These are phyloP conservation scores for Rhododendron kiyosumense DNA, from an alignment of 148 eudicot species.

Conservation along the genomic window DNA sequence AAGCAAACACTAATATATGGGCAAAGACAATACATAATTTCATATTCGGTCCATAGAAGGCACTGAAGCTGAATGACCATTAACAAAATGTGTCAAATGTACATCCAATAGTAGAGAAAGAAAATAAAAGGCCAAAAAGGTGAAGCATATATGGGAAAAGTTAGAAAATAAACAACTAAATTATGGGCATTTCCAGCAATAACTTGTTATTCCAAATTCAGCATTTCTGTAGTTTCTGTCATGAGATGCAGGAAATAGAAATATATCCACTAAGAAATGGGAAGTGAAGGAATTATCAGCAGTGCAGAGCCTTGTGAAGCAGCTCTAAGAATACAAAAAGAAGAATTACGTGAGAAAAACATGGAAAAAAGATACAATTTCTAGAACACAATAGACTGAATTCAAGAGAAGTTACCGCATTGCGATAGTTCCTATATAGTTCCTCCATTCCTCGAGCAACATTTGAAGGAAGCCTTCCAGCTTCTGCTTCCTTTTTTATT, in stretches of 20 bases:
- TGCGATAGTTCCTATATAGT: slow-evolving; percentile 65
- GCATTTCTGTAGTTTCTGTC: neutral
- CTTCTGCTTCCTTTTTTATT: slow-evolving; percentile 55
- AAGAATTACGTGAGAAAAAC: neutral
- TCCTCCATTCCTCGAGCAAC: slow-evolving; percentile 81
- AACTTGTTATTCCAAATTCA: neutral
- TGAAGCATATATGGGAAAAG: neutral
- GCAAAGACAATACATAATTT: neutral
- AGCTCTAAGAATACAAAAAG: neutral
- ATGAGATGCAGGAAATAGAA: neutral
- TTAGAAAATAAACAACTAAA: neutral
- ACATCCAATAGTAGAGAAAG: neutral
- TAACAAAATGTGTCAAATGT: neutral
- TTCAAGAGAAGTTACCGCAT: slow-evolving; percentile 53
- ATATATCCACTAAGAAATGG: neutral
- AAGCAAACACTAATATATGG: neutral
- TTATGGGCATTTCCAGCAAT: neutral
- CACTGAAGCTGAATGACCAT: neutral
- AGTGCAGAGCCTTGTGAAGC: neutral
- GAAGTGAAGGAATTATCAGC: neutral
- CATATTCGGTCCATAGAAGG: neutral
- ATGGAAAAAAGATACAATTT: neutral
- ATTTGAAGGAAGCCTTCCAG: slow-evolving; percentile 63
- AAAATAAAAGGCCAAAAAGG: neutral
- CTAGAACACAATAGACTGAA: slow-evolving; percentile 6